A percentile compares a stretch with the other conserved stretches of the same genome.
Evolutionary conservation across 2,329 filamentous ascomycete species (phyloP).

Genomic region (Aspergillus transmontanensis): DNA sequence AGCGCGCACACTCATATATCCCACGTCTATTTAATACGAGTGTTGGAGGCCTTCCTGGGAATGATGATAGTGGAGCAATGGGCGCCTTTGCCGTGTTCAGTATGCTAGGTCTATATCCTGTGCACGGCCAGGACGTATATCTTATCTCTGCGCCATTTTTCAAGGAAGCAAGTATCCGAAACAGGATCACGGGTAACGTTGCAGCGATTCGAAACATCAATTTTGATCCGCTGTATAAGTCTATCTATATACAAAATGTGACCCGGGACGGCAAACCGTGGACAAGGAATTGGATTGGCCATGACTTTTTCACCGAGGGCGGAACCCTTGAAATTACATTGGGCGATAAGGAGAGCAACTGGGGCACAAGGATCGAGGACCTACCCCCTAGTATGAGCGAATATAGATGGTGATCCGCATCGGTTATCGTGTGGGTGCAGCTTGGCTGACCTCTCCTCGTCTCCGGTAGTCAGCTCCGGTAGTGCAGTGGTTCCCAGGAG

Average conservation of each 20-base stretch:
- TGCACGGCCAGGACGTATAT: slow-evolving; percentile 69
- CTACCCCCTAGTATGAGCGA: slow-evolving; percentile 60
- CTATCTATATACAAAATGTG: slow-evolving; percentile 67
- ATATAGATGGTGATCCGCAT: slow-evolving; percentile 7
- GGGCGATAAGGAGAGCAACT: slow-evolving; percentile 62
- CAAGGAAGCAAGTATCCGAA: slow-evolving; percentile 59
- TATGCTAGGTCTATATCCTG: slow-evolving; percentile 72
- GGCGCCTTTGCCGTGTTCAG: slow-evolving; percentile 65
- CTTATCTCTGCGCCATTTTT: slow-evolving; percentile 73
- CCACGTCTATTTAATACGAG: slow-evolving; percentile 64
- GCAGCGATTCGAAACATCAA: slow-evolving; percentile 63
- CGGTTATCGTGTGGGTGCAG: no score
- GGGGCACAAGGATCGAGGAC: slow-evolving; percentile 63
- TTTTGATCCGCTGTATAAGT: slow-evolving; percentile 61
- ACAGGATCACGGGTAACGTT: slow-evolving; percentile 60
- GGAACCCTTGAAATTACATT: slow-evolving; percentile 65
- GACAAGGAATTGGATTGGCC: slow-evolving; percentile 68
- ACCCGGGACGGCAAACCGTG: slow-evolving; percentile 64
- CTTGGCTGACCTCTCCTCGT: no score
- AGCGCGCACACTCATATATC: slow-evolving; percentile 65
- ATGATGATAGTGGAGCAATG: slow-evolving; percentile 73
- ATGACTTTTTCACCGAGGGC: slow-evolving; percentile 68
- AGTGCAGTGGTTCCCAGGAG: no score
- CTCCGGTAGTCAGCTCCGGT: no score
- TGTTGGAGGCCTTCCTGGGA: slow-evolving; percentile 65